Percentiles rank a stretch among this genome's conserved stretches.
Evolutionary conservation across 768 basidiomycete genomes (phyloP).

Genomic region (Mycena leptocephala): DNA sequence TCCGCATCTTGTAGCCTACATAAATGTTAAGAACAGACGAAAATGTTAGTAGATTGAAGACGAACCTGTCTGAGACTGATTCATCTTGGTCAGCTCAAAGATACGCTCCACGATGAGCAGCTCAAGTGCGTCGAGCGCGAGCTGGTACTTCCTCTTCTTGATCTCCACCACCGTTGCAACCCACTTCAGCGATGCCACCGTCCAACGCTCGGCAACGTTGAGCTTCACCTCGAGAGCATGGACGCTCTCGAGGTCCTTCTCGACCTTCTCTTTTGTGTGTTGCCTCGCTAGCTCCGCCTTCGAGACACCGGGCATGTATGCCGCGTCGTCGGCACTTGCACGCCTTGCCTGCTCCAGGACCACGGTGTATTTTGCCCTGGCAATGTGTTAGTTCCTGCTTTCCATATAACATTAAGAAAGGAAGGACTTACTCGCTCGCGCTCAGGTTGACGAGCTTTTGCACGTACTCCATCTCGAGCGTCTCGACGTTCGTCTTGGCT

Average conservation of each 20-base stretch:
- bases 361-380: neutral
- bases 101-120: constrained; percentile 30
- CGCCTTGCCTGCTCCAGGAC: neutral
- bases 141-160: constrained; percentile 15
- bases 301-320: neutral
- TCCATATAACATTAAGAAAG: neutral
- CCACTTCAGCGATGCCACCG: constrained; percentile 30
- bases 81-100: constrained; percentile 42
- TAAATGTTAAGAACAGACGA: neutral
- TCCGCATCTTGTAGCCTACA: constrained; percentile 38
- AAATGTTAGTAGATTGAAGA: neutral
- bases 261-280: constrained; percentile 31
- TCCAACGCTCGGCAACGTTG: constrained; percentile 29
- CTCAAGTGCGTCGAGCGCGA: constrained; percentile 31
- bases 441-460: neutral
- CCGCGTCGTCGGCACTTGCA: neutral
- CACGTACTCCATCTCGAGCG: constrained; percentile 9
- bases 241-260: constrained; percentile 16
- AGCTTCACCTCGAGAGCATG: constrained; percentile 31
- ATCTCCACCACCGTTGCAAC: neutral
- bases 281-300: neutral
- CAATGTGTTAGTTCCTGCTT: neutral
- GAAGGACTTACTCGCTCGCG: neutral
- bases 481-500: neutral
- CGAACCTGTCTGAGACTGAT: constrained; percentile 36